Evolutionary conservation across 768 basidiomycete species (phyloP).

Genomic region (Candolleomyces eurysporus): DNA sequence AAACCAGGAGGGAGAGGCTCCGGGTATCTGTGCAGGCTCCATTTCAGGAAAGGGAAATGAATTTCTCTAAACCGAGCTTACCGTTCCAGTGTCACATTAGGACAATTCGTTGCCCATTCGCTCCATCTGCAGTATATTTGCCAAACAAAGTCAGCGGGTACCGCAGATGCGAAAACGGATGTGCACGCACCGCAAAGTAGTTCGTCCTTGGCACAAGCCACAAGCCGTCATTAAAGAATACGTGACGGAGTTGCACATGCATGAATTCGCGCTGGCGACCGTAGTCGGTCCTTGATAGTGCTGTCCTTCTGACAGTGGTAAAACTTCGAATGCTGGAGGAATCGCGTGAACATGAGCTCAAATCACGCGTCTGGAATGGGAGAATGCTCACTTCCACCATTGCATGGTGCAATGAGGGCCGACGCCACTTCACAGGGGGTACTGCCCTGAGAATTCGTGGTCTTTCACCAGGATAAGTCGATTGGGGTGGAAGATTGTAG

Average conservation of each 20-base stretch:
- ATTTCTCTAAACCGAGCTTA: constrained; percentile 14
- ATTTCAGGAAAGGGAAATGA: neutral
- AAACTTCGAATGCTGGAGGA: constrained; percentile 29
- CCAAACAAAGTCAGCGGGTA: neutral
- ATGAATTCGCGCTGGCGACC: constrained; percentile 34
- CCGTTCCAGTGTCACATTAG: constrained; percentile 29
- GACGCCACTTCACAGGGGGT: constrained; percentile 48
- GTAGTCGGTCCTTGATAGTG: constrained; percentile 39
- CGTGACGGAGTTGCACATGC: constrained; percentile 55
- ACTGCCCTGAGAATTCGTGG: constrained; percentile 44
- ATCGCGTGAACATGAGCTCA: neutral
- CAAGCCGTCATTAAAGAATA: constrained; percentile 60
- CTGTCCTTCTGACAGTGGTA: constrained; percentile 24
- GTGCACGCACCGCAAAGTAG: constrained; percentile 23
- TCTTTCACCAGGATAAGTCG: constrained; percentile 19
- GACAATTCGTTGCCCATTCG: constrained; percentile 48
- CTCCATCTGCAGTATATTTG: constrained; percentile 43
- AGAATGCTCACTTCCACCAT: constrained; percentile 32
- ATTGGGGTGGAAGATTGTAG: neutral
- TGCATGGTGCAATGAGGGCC: constrained; percentile 41
- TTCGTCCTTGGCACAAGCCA: constrained; percentile 50
- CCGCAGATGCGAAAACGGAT: neutral
- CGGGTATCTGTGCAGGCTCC: constrained; percentile 37
- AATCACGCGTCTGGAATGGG: neutral
- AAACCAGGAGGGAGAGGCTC: constrained; percentile 45